Percentiles rank a stretch among this genome's conserved stretches.
Evolutionary conservation across 306 rosid species (phyloP).

Genomic region (Medicago arabica): DNA sequence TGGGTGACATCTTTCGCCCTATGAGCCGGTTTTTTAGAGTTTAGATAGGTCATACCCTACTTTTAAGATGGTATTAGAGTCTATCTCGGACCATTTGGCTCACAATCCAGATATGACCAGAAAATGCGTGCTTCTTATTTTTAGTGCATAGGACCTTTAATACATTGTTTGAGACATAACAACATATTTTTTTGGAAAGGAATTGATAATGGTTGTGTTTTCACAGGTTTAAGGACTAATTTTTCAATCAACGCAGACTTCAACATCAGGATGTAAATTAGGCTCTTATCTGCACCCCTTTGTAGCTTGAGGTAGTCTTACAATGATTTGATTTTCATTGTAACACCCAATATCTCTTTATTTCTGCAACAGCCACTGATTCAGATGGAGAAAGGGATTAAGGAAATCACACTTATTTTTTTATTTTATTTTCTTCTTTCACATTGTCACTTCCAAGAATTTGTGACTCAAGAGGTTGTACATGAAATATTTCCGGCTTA

Average conservation of each 20-base stretch:
- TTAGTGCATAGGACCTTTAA: no score
- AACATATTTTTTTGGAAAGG: no score
- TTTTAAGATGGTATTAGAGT: background rate
- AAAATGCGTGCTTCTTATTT: no score
- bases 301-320: background rate
- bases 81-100: background rate
- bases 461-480: slow-evolving; percentile 36
- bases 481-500: slow-evolving; percentile 26
- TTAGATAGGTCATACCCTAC: background rate
- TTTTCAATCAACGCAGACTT: slow-evolving; percentile 17
- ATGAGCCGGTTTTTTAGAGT: background rate
- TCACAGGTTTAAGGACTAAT: slow-evolving; percentile 41
- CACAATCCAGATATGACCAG: no score
- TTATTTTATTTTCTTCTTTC: slow-evolving; percentile 13
- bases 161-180: no score
- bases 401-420: slow-evolving; percentile 22
- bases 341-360: background rate
- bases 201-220: background rate
- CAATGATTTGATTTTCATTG: slow-evolving; percentile 28
- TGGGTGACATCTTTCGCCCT: background rate
- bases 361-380: slow-evolving; percentile 26
- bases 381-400: slow-evolving; percentile 19
- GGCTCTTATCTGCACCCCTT: slow-evolving; percentile 8
- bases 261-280: slow-evolving; percentile 25
- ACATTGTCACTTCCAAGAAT: slow-evolving; percentile 35